These are phyloP conservation scores for Marchantia polymorpha DNA, from an alignment of 225 moss, liverwort and hornwort genomes.

Conservation along the genomic window DNA sequence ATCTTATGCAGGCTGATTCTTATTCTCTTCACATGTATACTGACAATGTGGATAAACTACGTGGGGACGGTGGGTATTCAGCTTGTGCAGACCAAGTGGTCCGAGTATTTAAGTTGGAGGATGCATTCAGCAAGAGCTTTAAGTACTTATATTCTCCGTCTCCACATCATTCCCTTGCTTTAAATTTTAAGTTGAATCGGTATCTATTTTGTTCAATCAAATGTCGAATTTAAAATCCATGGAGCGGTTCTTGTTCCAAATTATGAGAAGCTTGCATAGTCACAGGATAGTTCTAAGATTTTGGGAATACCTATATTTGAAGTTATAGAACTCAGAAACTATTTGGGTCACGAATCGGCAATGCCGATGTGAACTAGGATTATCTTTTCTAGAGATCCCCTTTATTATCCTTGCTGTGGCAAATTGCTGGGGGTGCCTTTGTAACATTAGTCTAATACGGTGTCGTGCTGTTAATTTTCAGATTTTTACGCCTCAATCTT, in stretches of 20 bases:
- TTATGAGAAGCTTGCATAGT: neutral
- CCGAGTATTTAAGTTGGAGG: slow-evolving; percentile 93
- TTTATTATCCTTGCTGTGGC: too few relatives aligned
- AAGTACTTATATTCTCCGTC: slow-evolving; percentile 48
- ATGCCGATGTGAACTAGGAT: neutral
- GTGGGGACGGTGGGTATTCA: slow-evolving; percentile 34
- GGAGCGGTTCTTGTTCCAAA: neutral
- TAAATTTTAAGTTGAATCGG: too few relatives aligned
- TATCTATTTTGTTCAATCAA: neutral
- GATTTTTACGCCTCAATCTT: slow-evolving; percentile 85
- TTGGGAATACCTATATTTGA: neutral
- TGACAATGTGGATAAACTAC: neutral
- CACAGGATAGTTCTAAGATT: neutral
- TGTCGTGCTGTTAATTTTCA: slow-evolving; percentile 20
- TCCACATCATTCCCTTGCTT: neutral
- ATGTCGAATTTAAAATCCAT: neutral
- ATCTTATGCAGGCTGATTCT: neutral
- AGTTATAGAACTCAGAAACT: neutral
- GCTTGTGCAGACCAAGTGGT: slow-evolving; percentile 97
- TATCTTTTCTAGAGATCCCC: too few relatives aligned
- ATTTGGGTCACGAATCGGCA: neutral
- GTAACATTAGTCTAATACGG: too few relatives aligned
- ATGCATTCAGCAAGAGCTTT: slow-evolving; percentile 88
- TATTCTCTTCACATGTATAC: neutral
- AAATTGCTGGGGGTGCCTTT: too few relatives aligned